Evolutionary conservation across 2,329 filamentous ascomycete species (phyloP).

Genomic region (Fusarium mexicanum): DNA sequence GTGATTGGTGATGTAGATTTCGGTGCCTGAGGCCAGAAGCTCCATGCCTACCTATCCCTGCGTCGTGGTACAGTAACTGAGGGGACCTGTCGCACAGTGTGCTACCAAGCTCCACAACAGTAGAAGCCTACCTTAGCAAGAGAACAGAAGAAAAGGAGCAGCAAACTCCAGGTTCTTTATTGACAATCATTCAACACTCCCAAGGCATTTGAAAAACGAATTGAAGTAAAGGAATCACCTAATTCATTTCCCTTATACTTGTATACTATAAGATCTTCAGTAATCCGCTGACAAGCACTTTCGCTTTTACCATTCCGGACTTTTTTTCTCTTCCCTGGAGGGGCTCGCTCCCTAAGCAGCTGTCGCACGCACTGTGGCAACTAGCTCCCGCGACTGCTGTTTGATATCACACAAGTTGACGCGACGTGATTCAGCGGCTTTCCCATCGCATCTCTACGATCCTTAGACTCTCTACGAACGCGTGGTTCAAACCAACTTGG

Average conservation of each 20-base stretch:
- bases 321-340: neutral
- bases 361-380: constrained; percentile 45
- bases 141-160: neutral
- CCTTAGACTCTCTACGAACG: constrained; percentile 12
- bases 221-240: neutral
- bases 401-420: constrained; percentile 37
- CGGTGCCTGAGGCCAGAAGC: constrained; percentile 41
- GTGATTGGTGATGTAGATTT: constrained; percentile 39
- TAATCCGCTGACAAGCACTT: neutral
- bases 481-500: constrained; percentile 2
- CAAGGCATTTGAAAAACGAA: neutral
- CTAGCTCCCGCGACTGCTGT: constrained; percentile 41
- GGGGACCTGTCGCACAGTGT: constrained; percentile 3
- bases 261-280: neutral
- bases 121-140: neutral
- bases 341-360: neutral
- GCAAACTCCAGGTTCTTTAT: neutral
- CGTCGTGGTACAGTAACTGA: constrained; percentile 19
- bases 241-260: neutral
- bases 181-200: neutral
- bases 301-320: neutral
- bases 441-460: constrained; percentile 16
- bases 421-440: constrained; percentile 34
- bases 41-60: constrained; percentile 27
- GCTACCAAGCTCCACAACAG: neutral